A percentile compares a stretch with the other conserved stretches of the same genome.
These are phyloP conservation scores for Arthrobotrys iridis DNA, from an alignment of 2,329 filamentous ascomycete species.

Conservation along the genomic window DNA sequence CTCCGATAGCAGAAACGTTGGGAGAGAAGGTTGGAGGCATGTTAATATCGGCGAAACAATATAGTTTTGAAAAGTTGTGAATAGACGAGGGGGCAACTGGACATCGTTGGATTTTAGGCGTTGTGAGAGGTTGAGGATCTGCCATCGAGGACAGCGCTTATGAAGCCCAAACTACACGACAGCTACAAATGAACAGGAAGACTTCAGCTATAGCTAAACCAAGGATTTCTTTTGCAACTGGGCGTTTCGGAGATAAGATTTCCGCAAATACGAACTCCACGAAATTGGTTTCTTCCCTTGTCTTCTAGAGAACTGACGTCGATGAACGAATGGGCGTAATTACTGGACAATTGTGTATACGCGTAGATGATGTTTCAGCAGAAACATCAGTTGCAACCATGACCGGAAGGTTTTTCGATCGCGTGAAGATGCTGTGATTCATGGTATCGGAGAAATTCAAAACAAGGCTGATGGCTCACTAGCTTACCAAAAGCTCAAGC, in stretches of 20 bases:
- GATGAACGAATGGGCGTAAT: constrained; percentile 32
- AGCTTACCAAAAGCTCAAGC: constrained; percentile 19
- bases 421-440: constrained; percentile 27
- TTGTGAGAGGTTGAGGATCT: constrained; percentile 24
- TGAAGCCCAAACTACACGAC: neutral
- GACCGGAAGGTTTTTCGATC: constrained; percentile 26
- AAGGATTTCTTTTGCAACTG: constrained; percentile 8
- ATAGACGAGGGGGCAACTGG: neutral
- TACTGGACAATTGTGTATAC: constrained; percentile 37
- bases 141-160: constrained; percentile 8
- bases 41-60: constrained; percentile 36
- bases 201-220: neutral
- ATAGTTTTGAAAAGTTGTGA: constrained; percentile 12
- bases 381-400: constrained; percentile 22
- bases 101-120: constrained; percentile 53
- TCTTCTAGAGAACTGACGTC: neutral
- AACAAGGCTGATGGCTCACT: neutral
- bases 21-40: neutral
- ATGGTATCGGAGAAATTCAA: constrained; percentile 46
- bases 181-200: neutral
- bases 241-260: constrained; percentile 46
- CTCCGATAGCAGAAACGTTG: neutral
- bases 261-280: constrained; percentile 5
- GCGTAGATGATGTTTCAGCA: constrained; percentile 42
- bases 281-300: constrained; percentile 23